A percentile compares a stretch with the other conserved stretches of the same genome.
These are phyloP conservation scores for Kluyveromyces sp. DNA, from an alignment of 1,139 yeast species.

Conservation along the genomic window DNA sequence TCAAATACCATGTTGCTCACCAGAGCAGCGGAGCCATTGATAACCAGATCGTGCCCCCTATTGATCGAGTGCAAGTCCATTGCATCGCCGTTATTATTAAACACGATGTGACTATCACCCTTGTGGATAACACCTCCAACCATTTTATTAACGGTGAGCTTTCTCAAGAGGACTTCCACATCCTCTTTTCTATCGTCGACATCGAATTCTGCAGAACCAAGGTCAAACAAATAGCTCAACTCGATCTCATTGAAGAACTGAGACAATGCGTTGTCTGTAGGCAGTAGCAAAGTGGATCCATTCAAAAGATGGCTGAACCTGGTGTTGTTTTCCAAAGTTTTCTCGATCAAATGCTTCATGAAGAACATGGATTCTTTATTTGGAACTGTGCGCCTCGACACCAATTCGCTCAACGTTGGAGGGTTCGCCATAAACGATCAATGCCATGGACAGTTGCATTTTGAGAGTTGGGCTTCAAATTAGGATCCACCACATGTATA, in stretches of 20 bases:
- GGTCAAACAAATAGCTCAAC: slow-evolving; percentile 36
- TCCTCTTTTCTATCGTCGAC: slow-evolving; percentile 31
- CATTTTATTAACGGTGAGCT: slow-evolving; percentile 16
- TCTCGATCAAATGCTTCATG: neutral
- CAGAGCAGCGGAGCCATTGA: slow-evolving; percentile 29
- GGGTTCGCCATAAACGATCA: slow-evolving; percentile 44
- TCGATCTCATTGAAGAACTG: slow-evolving; percentile 38
- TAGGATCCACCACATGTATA: slow-evolving; percentile 51
- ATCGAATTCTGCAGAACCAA: slow-evolving; percentile 13
- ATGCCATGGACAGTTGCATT: slow-evolving; percentile 71
- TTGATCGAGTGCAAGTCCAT: slow-evolving; percentile 25
- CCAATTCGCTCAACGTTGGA: slow-evolving; percentile 35
- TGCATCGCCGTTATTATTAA: slow-evolving; percentile 23
- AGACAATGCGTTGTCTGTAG: slow-evolving; percentile 36
- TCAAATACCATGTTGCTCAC: slow-evolving; percentile 41
- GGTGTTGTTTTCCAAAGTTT: neutral
- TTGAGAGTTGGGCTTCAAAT: slow-evolving; percentile 59
- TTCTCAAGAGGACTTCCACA: slow-evolving; percentile 14
- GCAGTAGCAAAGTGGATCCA: slow-evolving; percentile 35
- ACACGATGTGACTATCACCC: neutral
- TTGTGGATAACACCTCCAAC: slow-evolving; percentile 18
- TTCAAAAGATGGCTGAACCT: neutral
- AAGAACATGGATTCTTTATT: neutral
- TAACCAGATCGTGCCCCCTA: slow-evolving; percentile 29
- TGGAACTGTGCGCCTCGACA: neutral